Evolutionary conservation across 2,329 filamentous ascomycete species (phyloP), one percentile per base, ranked within the genome.

Genomic region (Pseudocercospora vitis): DNA sequence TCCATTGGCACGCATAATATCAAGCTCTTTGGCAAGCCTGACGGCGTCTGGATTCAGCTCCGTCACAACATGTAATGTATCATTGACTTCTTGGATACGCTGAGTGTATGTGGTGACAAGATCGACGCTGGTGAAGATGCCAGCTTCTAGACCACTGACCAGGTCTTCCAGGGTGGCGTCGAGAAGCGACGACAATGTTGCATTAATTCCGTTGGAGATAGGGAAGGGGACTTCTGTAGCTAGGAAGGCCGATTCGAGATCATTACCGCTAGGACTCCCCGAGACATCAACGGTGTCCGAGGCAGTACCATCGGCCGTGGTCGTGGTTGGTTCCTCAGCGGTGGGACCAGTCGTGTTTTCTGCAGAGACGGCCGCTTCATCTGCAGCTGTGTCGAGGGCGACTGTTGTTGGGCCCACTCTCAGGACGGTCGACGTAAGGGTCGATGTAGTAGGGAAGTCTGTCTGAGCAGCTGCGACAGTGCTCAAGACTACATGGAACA

Each of bases 41-140:
- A 75, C 60, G 3, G 79, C 79, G 68, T 83, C 79, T 3, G 79
- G 80, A 52, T 83, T 82, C 56, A 82, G 63, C 61, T 83, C 78
- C 0, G 77, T 75, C 8, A 83, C 78, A 56, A 74, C 73, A 58
- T 78, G 76, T 11, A 83, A 64, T 0, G 74, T 78, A 14, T 66
- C 64, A 62, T 83, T 82, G 61, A 82, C 76, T 62, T 82, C 74
- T 4, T 70, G 56, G 44, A 81, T 81, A 14, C 79, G 74, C 24
- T 68, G 70, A 11, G 74, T 70, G 62, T 83, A 83, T 3, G 78
- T 76, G 71, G 79, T 73, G 39, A 83, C 81, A 14, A 85, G 68
- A 52, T 84, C 78, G n/a, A 79, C 76, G 60, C 79, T 83, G 1
- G 76, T 81, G 57, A 81, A 84, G n/a, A 73, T 68, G 2, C 74